A percentile compares a stretch with the other conserved stretches of the same genome.
Conservation (phyloP, 305 asterid species). For the Salvia sclarea region DNA sequence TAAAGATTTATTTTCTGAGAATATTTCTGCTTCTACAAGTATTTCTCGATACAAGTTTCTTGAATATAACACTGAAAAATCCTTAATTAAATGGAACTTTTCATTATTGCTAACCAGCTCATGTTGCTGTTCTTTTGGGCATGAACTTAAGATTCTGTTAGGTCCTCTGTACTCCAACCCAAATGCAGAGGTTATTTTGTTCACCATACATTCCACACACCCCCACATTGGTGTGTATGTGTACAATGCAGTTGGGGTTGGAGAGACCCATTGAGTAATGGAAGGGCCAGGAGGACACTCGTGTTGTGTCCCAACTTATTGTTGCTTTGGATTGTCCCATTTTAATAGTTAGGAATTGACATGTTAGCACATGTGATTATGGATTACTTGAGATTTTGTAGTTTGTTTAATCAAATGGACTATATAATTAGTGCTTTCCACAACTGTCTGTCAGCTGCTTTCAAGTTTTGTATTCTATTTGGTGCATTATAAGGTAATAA, state of each 20-base stretch:
- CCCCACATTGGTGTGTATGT: constrained; percentile 13
- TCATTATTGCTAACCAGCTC: constrained; percentile 45
- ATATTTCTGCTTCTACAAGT: constrained; percentile 11
- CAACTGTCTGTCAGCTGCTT: constrained; percentile 23
- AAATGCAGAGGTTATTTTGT: not conserved
- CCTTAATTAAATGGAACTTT: constrained; percentile 18
- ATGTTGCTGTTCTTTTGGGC: constrained; percentile 34
- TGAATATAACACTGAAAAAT: constrained; percentile 15
- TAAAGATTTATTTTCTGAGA: constrained; percentile 13
- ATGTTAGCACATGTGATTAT: constrained; percentile 45
- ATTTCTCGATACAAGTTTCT: constrained; percentile 28
- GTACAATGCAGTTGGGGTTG: not conserved
- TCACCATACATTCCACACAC: not conserved
- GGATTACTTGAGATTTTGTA: constrained; percentile 17
- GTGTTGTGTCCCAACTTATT: constrained; percentile 25
- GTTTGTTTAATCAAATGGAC: constrained; percentile 28
- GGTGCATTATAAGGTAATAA: constrained; percentile 17
- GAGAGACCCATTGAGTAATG: not conserved
- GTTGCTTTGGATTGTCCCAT: constrained; percentile 27
- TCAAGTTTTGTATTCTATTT: constrained; percentile 13
- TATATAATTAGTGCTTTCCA: constrained; percentile 27
- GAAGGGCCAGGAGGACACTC: constrained; percentile 8
- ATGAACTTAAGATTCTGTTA: constrained; percentile 16
- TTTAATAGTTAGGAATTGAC: constrained; percentile 31
- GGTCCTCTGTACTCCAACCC: constrained; percentile 5